Conservation (phyloP, 805 yeast genomes). For the Martiniozyma abietophila region DNA sequence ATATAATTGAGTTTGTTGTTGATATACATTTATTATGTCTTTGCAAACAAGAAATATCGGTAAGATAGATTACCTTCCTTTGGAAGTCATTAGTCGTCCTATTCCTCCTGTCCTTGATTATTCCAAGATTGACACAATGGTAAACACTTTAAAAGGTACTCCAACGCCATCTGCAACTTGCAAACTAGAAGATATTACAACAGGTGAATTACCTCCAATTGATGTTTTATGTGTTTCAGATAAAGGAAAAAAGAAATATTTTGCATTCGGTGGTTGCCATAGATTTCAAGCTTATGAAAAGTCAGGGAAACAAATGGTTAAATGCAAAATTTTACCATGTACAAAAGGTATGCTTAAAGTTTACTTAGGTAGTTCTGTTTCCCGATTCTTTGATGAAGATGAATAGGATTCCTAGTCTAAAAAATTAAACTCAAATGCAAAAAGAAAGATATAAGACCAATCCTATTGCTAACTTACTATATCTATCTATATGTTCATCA, state of each 20-base stretch:
- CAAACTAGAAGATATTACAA: constrained; percentile 33
- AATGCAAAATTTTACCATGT: constrained; percentile 66
- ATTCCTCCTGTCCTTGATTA: constrained; percentile 77
- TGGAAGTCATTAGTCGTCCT: constrained; percentile 64
- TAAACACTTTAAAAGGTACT: constrained; percentile 51
- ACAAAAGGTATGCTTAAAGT: constrained; percentile 58
- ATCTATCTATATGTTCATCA: too few species aligned
- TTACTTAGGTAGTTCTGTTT: constrained; percentile 65
- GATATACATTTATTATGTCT: constrained; percentile 44
- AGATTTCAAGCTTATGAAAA: constrained; percentile 79
- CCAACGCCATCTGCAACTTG: constrained; percentile 61
- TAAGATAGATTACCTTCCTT: constrained; percentile 51
- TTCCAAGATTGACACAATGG: constrained; percentile 72
- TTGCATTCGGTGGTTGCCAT: constrained; percentile 90
- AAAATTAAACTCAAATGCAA: too few species aligned
- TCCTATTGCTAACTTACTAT: too few species aligned
- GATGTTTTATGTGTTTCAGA: constrained; percentile 67
- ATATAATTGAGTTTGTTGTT: neutral
- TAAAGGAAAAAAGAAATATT: constrained; percentile 51
- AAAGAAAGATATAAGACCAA: too few species aligned
- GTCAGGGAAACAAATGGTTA: constrained; percentile 41
- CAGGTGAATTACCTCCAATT: constrained; percentile 73
- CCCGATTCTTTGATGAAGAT: constrained; percentile 35
- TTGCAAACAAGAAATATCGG: constrained; percentile 52
- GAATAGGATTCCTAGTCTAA: too few species aligned